A percentile compares a stretch with the other conserved stretches of the same genome.
Conservation (phyloP, 768 basidiomycete species). For the Kwoniella sp. region DNA sequence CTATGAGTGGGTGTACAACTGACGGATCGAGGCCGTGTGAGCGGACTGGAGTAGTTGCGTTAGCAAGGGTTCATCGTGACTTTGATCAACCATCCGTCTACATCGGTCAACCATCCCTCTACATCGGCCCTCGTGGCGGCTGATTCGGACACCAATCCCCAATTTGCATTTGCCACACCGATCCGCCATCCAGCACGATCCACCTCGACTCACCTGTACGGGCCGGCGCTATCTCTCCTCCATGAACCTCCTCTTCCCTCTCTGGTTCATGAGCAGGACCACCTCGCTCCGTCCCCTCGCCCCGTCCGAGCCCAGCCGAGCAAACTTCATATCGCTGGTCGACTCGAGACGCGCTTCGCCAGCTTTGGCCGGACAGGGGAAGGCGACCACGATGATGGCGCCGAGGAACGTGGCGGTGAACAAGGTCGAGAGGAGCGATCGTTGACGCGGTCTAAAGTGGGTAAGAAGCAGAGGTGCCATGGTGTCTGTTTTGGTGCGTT, state of each 20-base stretch:
- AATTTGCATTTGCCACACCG: too few relatives aligned
- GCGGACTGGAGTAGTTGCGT: too few relatives aligned
- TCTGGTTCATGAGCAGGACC: slow-evolving; percentile 48
- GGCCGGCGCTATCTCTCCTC: slow-evolving; percentile 34
- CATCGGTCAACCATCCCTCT: too few relatives aligned
- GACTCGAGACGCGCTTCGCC: slow-evolving; percentile 16
- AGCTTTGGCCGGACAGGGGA: slow-evolving; percentile 47
- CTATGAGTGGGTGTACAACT: too few relatives aligned
- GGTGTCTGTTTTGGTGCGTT: too few relatives aligned
- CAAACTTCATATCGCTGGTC: background rate
- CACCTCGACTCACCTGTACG: background rate
- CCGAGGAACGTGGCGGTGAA: slow-evolving; percentile 50
- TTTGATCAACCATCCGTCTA: too few relatives aligned
- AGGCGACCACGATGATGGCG: slow-evolving; percentile 46
- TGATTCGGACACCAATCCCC: too few relatives aligned
- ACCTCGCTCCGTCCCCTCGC: slow-evolving; percentile 26
- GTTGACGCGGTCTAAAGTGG: slow-evolving; percentile 46
- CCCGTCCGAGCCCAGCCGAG: background rate
- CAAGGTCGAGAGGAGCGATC: slow-evolving; percentile 47
- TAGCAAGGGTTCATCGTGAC: too few relatives aligned
- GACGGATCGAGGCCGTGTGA: too few relatives aligned
- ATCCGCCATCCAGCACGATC: too few relatives aligned
- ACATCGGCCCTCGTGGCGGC: too few relatives aligned
- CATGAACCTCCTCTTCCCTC: slow-evolving; percentile 40
- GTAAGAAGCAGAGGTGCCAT: slow-evolving; percentile 49